Percentiles rank a stretch among this genome's conserved stretches.
Evolutionary conservation across 192 early-diverging fungal genomes (phyloP).

Genomic region (Paraglomus brasilianum): DNA sequence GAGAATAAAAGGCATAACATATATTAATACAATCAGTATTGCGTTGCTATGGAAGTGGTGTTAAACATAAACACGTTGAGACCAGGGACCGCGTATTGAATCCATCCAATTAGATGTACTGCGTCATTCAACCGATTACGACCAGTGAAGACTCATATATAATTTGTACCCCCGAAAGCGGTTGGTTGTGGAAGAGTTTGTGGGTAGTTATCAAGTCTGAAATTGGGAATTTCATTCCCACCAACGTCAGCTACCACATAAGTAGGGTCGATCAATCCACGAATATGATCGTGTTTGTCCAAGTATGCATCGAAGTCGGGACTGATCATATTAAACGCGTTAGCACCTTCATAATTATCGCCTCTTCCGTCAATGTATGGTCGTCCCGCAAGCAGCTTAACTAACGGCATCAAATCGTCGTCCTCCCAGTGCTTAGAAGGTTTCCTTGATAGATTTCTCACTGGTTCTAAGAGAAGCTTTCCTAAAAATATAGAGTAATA

Average conservation of each 20-base stretch:
- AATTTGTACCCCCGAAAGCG: neutral
- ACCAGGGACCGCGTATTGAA: neutral
- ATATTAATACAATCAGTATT: neutral
- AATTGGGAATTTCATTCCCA: neutral
- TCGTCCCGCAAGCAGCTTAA: conserved; percentile 5
- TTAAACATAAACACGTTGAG: neutral
- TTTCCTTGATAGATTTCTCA: neutral
- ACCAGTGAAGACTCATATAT: neutral
- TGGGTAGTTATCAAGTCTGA: neutral
- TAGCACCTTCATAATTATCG: neutral
- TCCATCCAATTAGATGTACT: neutral
- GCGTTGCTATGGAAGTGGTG: neutral
- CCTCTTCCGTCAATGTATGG: neutral
- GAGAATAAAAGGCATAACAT: conserved; percentile 6
- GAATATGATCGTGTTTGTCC: neutral
- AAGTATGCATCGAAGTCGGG: conserved; percentile 1
- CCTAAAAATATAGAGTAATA: neutral
- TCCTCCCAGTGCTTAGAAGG: neutral
- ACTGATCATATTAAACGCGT: neutral
- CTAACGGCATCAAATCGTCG: neutral
- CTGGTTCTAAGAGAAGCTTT: neutral
- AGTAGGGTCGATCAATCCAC: conserved; percentile 4
- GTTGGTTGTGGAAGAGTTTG: neutral
- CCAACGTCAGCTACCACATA: neutral
- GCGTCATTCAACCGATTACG: too few relatives aligned